Evolutionary conservation across 768 basidiomycete genomes (phyloP), one percentile per base, ranked within the genome.

Genomic region (Rubroboletus satanas): DNA sequence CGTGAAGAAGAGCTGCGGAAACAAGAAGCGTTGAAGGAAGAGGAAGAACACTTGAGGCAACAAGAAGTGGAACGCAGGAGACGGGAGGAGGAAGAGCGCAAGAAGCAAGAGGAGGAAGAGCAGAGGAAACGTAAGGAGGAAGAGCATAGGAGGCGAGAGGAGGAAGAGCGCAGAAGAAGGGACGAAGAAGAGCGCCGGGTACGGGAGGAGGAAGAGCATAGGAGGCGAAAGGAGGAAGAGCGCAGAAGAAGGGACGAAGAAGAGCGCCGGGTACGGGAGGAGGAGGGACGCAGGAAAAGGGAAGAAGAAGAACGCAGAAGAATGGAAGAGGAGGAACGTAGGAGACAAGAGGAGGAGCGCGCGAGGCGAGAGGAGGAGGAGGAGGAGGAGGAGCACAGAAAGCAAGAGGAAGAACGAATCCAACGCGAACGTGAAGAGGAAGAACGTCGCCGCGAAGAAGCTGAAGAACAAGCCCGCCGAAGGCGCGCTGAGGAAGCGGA

Each of bases 341-440:
- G 55, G 31, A 54, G 15, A 14, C 7, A 9, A 3, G 38, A 62
- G 26, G 47, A 52, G 15, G 63, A 62, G 45, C 63, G 39, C 28
- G 23, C 29, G 41, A 50, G 11, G 7, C 44, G 7, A 37, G 67
- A 52, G 28, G 62, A 21, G 2, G 21, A 69, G 63, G 67, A 52
- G 28, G 62, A 21, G 2, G 21, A 69, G 63, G 65, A 64, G 56
- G 69, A 67, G 12, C 72, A 66, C 15, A 68, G 65, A 41, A 78
- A 77, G 56, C 73, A 77, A 54, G 80, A 79, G 57, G 69, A 66
- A 31, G 69, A 64, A 57, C 73, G 63, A 26, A 41, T 57, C 54
- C 75, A 77, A 52, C 68, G 66, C 10, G 79, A 83, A 65, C 73
- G 70, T 17, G 80, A 82, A 65, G 82, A 80, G 57, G 80, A 81